Conservation (phyloP, 176 grass and related monocot genomes). For the Alloteropsis semialata region DNA sequence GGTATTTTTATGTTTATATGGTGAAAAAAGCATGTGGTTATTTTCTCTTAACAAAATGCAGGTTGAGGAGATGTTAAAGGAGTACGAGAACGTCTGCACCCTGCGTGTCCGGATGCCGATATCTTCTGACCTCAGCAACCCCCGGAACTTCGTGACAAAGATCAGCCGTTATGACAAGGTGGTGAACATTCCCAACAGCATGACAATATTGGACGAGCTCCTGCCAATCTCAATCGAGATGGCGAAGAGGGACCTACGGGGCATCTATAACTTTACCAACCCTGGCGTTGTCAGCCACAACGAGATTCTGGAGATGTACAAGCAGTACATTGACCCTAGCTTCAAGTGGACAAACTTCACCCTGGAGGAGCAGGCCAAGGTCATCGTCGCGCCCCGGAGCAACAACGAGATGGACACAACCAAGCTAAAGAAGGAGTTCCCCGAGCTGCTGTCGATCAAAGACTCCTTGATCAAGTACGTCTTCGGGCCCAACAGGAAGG, state of each 20-base stretch:
- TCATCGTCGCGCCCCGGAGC: constrained; percentile 69
- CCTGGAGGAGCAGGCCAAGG: constrained; percentile 72
- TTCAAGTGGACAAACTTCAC: constrained; percentile 79
- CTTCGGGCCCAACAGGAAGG: constrained; percentile 73
- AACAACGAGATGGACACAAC: constrained; percentile 75
- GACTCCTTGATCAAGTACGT: constrained; percentile 72
- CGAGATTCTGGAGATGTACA: constrained; percentile 77
- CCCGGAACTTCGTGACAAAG: constrained; percentile 79
- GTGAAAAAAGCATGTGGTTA: background rate
- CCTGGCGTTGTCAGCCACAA: constrained; percentile 70
- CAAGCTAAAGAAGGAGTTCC: constrained; percentile 71
- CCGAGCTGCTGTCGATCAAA: constrained; percentile 66
- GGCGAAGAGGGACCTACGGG: constrained; percentile 55
- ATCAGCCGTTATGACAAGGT: constrained; percentile 69
- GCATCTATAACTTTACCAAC: constrained; percentile 81
- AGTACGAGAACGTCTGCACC: constrained; percentile 72
- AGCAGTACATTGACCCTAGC: constrained; percentile 51
- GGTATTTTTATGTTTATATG: background rate
- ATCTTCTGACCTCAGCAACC: constrained; percentile 68
- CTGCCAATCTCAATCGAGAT: constrained; percentile 72
- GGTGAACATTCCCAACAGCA: constrained; percentile 71
- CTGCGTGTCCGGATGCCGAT: constrained; percentile 68
- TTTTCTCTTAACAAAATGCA: constrained; percentile 24
- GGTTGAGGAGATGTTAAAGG: constrained; percentile 69
- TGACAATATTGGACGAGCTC: constrained; percentile 79